Evolutionary conservation across 225 moss, liverwort and hornwort species (phyloP).

Genomic region (Antitrichia curtipendula): DNA sequence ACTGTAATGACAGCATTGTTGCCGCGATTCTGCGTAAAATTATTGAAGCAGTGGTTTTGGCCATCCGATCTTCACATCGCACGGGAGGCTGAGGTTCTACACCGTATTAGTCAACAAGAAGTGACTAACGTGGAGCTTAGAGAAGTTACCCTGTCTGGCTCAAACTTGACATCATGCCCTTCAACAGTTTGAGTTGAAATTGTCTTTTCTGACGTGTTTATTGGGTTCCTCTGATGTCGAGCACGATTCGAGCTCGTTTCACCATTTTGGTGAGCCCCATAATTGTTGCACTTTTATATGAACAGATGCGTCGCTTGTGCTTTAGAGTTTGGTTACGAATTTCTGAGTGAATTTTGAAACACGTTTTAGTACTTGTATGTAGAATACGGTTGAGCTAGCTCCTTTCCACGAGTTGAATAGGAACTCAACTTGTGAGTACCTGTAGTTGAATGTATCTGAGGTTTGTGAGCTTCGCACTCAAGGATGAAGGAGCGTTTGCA

Average conservation of each 20-base stretch:
- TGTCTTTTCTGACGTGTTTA: neutral
- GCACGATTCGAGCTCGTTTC: neutral
- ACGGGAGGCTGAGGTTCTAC: conserved; percentile 50
- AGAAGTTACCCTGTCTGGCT: conserved; percentile 8
- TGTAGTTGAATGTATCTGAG: no score
- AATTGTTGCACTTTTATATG: no score
- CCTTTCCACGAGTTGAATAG: no score
- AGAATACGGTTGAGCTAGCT: no score
- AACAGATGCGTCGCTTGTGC: no score
- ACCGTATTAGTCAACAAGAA: neutral
- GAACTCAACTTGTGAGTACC: no score
- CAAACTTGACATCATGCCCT: neutral
- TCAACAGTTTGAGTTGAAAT: neutral
- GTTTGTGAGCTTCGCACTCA: no score
- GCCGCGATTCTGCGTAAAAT: conserved; percentile 55
- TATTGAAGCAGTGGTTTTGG: conserved; percentile 34
- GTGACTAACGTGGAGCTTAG: conserved; percentile 34
- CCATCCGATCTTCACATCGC: conserved; percentile 69
- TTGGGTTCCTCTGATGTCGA: neutral
- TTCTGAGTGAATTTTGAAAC: no score
- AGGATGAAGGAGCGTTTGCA: no score
- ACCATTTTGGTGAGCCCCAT: no score
- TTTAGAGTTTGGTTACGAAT: no score
- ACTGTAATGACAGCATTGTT: conserved; percentile 49
- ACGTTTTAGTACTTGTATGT: no score